Conservation (phyloP, 805 yeast genomes). For the Cyberlindnera xylosilytica region DNA sequence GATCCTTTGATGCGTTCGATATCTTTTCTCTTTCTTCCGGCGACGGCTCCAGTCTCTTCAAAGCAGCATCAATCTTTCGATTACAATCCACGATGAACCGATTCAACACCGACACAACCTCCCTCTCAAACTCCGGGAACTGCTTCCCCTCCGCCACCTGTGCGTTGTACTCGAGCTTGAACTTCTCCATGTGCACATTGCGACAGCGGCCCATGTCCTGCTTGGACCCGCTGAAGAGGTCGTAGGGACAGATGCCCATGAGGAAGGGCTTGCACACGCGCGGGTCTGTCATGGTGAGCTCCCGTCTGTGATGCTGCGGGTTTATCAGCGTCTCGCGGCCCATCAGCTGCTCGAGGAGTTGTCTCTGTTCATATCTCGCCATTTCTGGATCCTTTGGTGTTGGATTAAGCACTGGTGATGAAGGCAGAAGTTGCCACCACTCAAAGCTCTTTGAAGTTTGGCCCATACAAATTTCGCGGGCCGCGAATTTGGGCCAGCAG, state of each 20-base stretch:
- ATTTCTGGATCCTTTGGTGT: neutral
- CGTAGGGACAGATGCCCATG: constrained; percentile 87
- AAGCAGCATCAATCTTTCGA: constrained; percentile 57
- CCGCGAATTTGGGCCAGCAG: no score
- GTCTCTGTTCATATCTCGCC: constrained; percentile 71
- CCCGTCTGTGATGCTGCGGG: constrained; percentile 40
- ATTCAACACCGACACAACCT: constrained; percentile 44
- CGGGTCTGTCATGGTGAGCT: constrained; percentile 46
- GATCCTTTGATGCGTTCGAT: constrained; percentile 48
- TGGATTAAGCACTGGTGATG: no score
- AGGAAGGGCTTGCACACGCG: constrained; percentile 76
- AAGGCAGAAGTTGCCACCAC: no score
- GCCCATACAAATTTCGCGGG: no score
- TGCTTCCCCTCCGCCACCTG: constrained; percentile 38
- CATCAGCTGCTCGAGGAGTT: constrained; percentile 76
- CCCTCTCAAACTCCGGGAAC: constrained; percentile 45
- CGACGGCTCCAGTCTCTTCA: constrained; percentile 64
- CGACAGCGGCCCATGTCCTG: constrained; percentile 82
- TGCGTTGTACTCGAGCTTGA: constrained; percentile 65
- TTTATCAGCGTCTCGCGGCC: constrained; percentile 46
- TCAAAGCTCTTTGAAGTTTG: no score
- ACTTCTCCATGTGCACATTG: constrained; percentile 67
- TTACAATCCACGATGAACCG: constrained; percentile 65
- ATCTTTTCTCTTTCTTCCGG: constrained; percentile 68
- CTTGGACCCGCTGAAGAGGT: constrained; percentile 76